Percentiles rank a stretch among this genome's conserved stretches.
These are phyloP conservation scores for Crithidia bombi DNA, from an alignment of 208 protist genomes.

Conservation along the genomic window DNA sequence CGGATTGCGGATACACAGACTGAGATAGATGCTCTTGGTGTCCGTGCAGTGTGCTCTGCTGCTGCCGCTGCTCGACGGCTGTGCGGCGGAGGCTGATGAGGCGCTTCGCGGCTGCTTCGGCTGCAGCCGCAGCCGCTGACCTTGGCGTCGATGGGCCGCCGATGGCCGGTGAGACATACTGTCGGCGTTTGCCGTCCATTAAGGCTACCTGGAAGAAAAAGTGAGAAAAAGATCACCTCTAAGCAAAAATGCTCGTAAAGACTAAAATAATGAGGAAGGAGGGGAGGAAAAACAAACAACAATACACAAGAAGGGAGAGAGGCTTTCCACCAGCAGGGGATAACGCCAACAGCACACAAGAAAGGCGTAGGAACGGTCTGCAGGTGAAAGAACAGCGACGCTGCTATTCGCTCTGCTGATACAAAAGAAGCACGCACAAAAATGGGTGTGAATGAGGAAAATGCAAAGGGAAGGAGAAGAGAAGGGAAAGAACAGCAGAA, in stretches of 20 bases:
- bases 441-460: neutral
- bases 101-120: conserved; percentile 15
- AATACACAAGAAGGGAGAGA: no score
- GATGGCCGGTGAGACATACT: conserved; percentile 28
- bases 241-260: neutral
- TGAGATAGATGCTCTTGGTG: neutral
- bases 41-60: no score
- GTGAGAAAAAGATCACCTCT: neutral
- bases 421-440: no score
- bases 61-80: conserved; percentile 4
- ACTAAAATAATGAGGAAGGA: neutral
- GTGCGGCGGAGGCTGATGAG: conserved; percentile 22
- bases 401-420: no score
- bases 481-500: neutral
- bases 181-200: conserved; percentile 30
- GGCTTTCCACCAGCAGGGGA: no score
- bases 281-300: neutral
- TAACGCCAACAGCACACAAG: neutral
- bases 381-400: no score
- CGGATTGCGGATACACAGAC: neutral
- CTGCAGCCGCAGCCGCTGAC: conserved; percentile 21
- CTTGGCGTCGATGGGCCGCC: neutral
- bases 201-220: neutral
- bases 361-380: neutral
- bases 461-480: neutral